Evolutionary conservation across 768 basidiomycete genomes (phyloP), one percentile per base, ranked within the genome.

Genomic region (Kwoniella bestiolae): DNA sequence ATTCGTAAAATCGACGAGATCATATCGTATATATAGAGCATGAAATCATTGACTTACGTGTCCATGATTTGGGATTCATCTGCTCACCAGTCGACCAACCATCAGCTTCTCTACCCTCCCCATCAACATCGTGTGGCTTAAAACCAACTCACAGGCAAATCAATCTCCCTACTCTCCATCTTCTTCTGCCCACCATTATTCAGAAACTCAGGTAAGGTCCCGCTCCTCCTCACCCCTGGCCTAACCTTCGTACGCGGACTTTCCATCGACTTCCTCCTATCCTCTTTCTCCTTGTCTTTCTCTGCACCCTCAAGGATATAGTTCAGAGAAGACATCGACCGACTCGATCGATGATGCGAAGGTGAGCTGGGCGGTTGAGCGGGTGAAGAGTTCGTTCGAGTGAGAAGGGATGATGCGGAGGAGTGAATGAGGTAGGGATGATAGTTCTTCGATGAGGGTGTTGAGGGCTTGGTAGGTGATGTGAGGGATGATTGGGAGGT

Each of bases 351-450:
- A 64, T 78, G 76, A 11, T 69, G 32, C 16, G 16, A 31, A 12
- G 67, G 31, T 7, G 60, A 61, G 23, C 52, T 21, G 11, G 65
- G 12, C 6, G 75, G 76, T 47, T 72, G 76, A 29, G 70, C 47
- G 25, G 76, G 76, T 0, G 68, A 70, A 12, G 74, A 73, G 44
- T 78, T 78, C 6, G 76, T 70, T 18, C 74, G 63, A n/a, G 74
- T 75, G 1, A 78, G 65, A n/a, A 74, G 51, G 16, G 76, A 71
- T 0, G 76, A 78, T 1, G 72, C 68, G 14, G 76, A 72, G 1
- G 70, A 60, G 12, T 75, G 76, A 31, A 78, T 78, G n/a, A 69
- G 53, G 41, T 78, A 78, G 1, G 76, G 76, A 50, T 78, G 76
- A 50, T 69, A 78, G 51, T 55, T 56, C 29, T 68, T 68, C n/a